Percentiles rank a stretch among this genome's conserved stretches.
Conservation (phyloP, 129 eudicot species). For the sunflower (Helianthus annuus) region DNA sequence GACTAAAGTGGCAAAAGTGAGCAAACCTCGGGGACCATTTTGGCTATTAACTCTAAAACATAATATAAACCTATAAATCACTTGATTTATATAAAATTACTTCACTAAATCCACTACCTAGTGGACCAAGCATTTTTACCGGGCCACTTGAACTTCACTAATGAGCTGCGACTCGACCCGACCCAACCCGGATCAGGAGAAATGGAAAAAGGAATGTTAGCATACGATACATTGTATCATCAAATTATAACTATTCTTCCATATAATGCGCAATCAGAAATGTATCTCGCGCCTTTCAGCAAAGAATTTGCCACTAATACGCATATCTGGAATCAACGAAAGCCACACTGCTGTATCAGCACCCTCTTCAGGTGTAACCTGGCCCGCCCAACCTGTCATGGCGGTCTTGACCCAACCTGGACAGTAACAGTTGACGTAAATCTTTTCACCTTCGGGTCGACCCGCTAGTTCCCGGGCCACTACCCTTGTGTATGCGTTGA, state of each 20-base stretch:
- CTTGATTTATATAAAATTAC: too few species aligned
- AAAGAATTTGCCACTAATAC: slow-evolving; percentile 73
- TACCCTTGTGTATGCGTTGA: slow-evolving; percentile 72
- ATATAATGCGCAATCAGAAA: slow-evolving; percentile 39
- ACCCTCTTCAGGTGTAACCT: slow-evolving; percentile 72
- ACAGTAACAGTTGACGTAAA: slow-evolving; percentile 75
- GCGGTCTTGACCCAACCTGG: slow-evolving; percentile 99
- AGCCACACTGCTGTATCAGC: slow-evolving; percentile 97
- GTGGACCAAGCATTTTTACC: too few species aligned
- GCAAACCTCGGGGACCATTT: too few species aligned
- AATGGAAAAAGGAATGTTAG: too few species aligned
- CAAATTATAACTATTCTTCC: slow-evolving; percentile 19
- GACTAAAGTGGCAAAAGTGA: too few species aligned
- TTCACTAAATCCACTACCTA: too few species aligned
- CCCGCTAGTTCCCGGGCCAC: slow-evolving; percentile 56
- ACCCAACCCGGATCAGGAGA: too few species aligned
- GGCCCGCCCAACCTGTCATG: slow-evolving; percentile 90
- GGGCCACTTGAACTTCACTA: too few species aligned
- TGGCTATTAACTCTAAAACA: too few species aligned
- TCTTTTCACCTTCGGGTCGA: slow-evolving; percentile 70
- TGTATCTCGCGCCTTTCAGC: slow-evolving; percentile 93
- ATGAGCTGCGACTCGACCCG: too few species aligned
- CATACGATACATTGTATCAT: neutral
- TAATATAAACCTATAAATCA: too few species aligned
- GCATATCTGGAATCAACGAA: slow-evolving; percentile 75